phyloP scores from a whole-genome alignment of 2,329 filamentous ascomycete genomes.

The Colletotrichum theobromicola region DNA sequence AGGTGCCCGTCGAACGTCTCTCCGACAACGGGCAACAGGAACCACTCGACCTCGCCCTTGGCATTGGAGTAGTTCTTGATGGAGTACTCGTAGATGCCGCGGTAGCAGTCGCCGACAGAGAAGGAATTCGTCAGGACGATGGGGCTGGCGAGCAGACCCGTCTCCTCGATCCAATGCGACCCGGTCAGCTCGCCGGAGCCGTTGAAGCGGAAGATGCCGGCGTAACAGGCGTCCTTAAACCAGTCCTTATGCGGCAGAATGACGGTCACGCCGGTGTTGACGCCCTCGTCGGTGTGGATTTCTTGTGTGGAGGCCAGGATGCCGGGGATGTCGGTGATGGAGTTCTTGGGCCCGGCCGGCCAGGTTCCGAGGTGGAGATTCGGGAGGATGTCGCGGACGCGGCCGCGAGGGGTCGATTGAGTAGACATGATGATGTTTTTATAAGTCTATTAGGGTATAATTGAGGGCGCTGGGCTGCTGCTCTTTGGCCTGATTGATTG shows the following conservation, averaged over 20 bases:
- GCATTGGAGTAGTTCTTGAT: slow-evolving; percentile 48
- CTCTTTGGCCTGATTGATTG: neutral
- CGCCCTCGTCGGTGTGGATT: slow-evolving; percentile 38
- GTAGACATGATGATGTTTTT: neutral
- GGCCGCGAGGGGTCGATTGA: slow-evolving; percentile 24
- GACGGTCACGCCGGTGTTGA: slow-evolving; percentile 56
- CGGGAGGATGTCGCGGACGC: slow-evolving; percentile 51
- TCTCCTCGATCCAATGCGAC: slow-evolving; percentile 66
- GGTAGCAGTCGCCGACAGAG: slow-evolving; percentile 61
- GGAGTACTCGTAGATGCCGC: slow-evolving; percentile 63
- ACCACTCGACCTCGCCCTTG: slow-evolving; percentile 53
- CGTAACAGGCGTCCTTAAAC: slow-evolving; percentile 49
- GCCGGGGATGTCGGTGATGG: slow-evolving; percentile 55
- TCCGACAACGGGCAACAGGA: slow-evolving; percentile 61
- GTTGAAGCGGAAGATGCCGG: slow-evolving; percentile 66
- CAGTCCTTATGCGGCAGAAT: slow-evolving; percentile 52
- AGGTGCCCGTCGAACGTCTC: slow-evolving; percentile 70
- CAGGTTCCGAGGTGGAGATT: slow-evolving; percentile 47
- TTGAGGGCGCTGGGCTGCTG: neutral
- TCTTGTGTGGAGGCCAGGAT: slow-evolving; percentile 52
- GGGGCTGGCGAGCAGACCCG: slow-evolving; percentile 62
- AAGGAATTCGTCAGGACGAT: slow-evolving; percentile 66
- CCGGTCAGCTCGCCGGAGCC: slow-evolving; percentile 69
- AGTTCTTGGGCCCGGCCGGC: slow-evolving; percentile 50
- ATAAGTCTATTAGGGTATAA: neutral